Base-by-base conservation (phyloP, 306 rosid species). In the Casuarina glauca region DNA sequence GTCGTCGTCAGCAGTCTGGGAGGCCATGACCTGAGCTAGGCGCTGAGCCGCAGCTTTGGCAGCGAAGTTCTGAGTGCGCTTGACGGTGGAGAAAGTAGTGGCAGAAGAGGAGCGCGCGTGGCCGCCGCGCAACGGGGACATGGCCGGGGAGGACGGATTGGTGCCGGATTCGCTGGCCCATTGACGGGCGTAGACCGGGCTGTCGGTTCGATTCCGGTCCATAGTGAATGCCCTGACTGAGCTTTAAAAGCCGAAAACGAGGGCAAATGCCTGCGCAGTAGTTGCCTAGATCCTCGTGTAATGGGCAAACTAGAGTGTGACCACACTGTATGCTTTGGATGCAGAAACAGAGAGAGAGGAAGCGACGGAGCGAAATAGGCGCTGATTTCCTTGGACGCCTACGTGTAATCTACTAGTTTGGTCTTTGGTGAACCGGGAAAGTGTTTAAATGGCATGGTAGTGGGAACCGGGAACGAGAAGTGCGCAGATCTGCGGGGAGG, bases 21-120 rank as follows among this genome's bases (percentile, higher is more conserved):
- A 94, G 71, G 98, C 97, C 97, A 94, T 94, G 66, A 94, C 98
- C 88, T 92, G 96, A 6, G 98, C 97, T n/a, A 94, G 97, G 67
- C 97, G 94, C 84, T 94, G 97, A 61, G 98, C 96, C 1, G 98
- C 98, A 39, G 98, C 98, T 85, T 90, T 94, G 69, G 97, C 97
- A 8, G 98, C 97, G 73, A 94, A 88, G 85, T 94, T 92, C 85
- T 94, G 98, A 75, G 91, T 89, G 85, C 96, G 89, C 78, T 90
- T 94, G 82, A 94, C 78, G 87, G 79, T 89, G 73, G 98, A 94
- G 80, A 90, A 84, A 45, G 91, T 88, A 35, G 91, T 82, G 64
- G 88, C 87, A 16, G 98, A 94, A 63, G 98, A 87, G n/a, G 98
- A 92, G 6, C 97, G 90, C 73, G 87, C 68, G 84, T 94, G 98